phyloP scores from a whole-genome alignment of 805 yeast genomes.

The Ogataea corticis region DNA sequence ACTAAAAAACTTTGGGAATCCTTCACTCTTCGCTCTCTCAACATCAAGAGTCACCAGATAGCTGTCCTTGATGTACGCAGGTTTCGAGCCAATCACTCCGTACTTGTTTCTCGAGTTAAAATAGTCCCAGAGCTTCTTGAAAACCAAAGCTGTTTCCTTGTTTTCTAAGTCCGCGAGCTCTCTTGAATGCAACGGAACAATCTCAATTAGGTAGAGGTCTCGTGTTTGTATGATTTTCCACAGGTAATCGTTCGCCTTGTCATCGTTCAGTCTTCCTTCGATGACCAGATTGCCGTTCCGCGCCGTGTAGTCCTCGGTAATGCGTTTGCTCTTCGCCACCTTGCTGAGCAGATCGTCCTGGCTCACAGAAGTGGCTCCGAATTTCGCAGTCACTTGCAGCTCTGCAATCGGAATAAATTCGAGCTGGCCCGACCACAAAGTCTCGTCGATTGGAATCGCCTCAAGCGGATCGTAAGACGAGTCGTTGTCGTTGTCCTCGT shows the following conservation, averaged over 20 bases:
- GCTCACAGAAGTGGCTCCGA: slow-evolving; percentile 17
- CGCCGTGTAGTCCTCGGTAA: slow-evolving; percentile 19
- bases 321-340: slow-evolving; percentile 16
- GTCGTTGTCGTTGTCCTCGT: slow-evolving; percentile 7
- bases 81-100: slow-evolving; percentile 58
- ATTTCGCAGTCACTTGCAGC: slow-evolving; percentile 16
- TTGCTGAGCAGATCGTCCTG: slow-evolving; percentile 10
- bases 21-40: slow-evolving; percentile 12
- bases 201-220: slow-evolving; percentile 52
- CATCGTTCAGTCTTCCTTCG: slow-evolving; percentile 62
- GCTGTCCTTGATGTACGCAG: slow-evolving; percentile 59
- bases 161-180: slow-evolving; percentile 27
- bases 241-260: slow-evolving; percentile 59
- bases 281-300: slow-evolving; percentile 38
- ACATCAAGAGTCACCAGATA: slow-evolving; percentile 45
- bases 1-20: slow-evolving; percentile 21
- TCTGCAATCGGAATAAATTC: slow-evolving; percentile 22
- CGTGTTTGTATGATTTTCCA: slow-evolving; percentile 46
- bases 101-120: slow-evolving; percentile 47
- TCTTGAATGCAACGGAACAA: slow-evolving; percentile 30
- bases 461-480: slow-evolving; percentile 30
- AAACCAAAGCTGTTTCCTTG: slow-evolving; percentile 26
- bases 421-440: slow-evolving; percentile 25
- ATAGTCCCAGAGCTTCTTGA: slow-evolving; percentile 43
- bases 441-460: slow-evolving; percentile 17